phyloP scores from a whole-genome alignment of 1,139 yeast species.

The Taphrina flavorubra region DNA sequence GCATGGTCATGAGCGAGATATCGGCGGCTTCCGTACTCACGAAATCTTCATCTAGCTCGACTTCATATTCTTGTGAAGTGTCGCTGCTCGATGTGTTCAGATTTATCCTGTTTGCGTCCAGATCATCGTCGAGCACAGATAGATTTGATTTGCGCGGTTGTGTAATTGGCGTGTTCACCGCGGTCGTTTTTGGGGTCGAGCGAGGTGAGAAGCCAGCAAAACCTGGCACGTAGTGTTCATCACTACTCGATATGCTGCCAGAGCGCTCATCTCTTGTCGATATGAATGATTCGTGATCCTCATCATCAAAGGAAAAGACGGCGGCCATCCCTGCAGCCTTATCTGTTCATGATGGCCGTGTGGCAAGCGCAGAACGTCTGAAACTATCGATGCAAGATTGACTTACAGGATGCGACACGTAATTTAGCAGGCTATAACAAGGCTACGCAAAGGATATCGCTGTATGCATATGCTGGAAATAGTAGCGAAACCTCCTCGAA shows the following conservation, averaged over 20 bases:
- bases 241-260: slow-evolving; percentile 33
- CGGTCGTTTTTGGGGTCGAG: slow-evolving; percentile 41
- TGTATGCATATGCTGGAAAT: too few species aligned
- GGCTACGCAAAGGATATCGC: too few species aligned
- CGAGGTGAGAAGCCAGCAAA: slow-evolving; percentile 27
- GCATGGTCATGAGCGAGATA: slow-evolving; percentile 50
- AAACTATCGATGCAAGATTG: not conserved
- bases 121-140: slow-evolving; percentile 45
- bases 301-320: slow-evolving; percentile 49
- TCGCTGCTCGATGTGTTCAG: slow-evolving; percentile 60
- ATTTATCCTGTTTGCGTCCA: slow-evolving; percentile 50
- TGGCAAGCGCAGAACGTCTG: not conserved
- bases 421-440: too few species aligned
- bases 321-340: slow-evolving; percentile 47
- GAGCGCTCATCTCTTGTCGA: slow-evolving; percentile 13
- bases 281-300: slow-evolving; percentile 38
- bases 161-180: slow-evolving; percentile 40
- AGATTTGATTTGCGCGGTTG: slow-evolving; percentile 42
- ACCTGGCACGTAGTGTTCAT: slow-evolving; percentile 45
- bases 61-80: slow-evolving; percentile 28
- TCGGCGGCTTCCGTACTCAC: slow-evolving; percentile 33
- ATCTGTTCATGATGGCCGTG: not conserved
- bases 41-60: slow-evolving; percentile 17
- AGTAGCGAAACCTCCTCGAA: not conserved
- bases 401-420: too few species aligned